A percentile compares a stretch with the other conserved stretches of the same genome.
Evolutionary conservation across 768 basidiomycete genomes (phyloP).

Genomic region (Pleurotus cornucopiae): DNA sequence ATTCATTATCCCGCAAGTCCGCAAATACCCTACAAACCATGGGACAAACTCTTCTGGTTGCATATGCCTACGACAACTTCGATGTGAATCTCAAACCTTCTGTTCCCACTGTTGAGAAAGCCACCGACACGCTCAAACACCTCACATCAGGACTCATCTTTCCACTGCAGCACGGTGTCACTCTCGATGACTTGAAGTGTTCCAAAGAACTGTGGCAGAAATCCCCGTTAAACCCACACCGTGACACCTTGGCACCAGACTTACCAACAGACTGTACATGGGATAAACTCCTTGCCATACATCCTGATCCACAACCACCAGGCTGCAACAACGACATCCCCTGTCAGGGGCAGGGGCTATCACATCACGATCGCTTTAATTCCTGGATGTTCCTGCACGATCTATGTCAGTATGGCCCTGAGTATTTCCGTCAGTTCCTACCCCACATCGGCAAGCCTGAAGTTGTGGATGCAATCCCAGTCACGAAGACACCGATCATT

Average conservation of each 20-base stretch:
- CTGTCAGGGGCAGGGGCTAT: too few species aligned
- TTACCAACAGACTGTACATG: too few species aligned
- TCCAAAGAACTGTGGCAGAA: slow-evolving; percentile 27
- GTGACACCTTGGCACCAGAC: too few species aligned
- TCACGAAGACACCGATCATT: slow-evolving; percentile 9
- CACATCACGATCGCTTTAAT: slow-evolving; percentile 13
- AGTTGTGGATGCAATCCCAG: slow-evolving; percentile 10
- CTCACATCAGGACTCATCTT: slow-evolving; percentile 29
- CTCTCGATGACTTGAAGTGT: slow-evolving; percentile 22
- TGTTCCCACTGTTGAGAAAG: slow-evolving; percentile 25
- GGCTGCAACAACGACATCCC: too few species aligned
- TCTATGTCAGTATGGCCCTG: slow-evolving; percentile 12
- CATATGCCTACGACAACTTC: slow-evolving; percentile 39
- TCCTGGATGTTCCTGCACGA: slow-evolving; percentile 12
- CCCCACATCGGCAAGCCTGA: slow-evolving; percentile 7
- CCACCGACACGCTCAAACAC: slow-evolving; percentile 20
- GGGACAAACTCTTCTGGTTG: slow-evolving; percentile 19
- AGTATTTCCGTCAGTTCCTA: slow-evolving; percentile 12
- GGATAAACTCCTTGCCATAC: too few species aligned
- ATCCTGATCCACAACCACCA: background rate
- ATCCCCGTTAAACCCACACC: slow-evolving; percentile 3
- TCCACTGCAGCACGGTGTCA: slow-evolving; percentile 20
- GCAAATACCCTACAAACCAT: slow-evolving; percentile 11
- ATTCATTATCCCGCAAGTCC: slow-evolving; percentile 20
- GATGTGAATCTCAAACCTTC: slow-evolving; percentile 30